Conservation (phyloP, 176 grass and related monocot genomes). For the Rhynchospora pubera region DNA sequence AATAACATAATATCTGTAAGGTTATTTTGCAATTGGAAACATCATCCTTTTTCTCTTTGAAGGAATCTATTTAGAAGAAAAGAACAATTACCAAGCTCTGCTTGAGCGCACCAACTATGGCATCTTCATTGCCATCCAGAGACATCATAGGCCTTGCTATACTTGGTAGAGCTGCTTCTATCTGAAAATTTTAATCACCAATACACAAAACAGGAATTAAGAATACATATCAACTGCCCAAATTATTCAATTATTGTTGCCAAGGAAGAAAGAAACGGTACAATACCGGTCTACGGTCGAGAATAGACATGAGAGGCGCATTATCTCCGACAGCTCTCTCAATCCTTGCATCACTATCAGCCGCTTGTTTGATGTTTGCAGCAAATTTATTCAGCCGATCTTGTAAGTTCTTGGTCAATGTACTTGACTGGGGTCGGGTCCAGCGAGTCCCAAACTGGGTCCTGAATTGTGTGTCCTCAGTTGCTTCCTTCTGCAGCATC, state of each 20-base stretch:
- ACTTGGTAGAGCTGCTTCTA: conserved; percentile 96
- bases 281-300: conserved; percentile 76
- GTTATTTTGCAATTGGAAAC: background rate
- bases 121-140: conserved; percentile 99
- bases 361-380: conserved; percentile 85
- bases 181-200: conserved; percentile 37
- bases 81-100: conserved; percentile 80
- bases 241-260: background rate
- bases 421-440: conserved; percentile 93
- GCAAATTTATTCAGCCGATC: conserved; percentile 89
- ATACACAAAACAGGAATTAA: background rate
- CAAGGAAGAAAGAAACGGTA: background rate
- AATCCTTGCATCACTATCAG: conserved; percentile 73
- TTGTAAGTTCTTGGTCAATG: conserved; percentile 89
- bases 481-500: conserved; percentile 88
- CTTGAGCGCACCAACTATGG: conserved; percentile 89
- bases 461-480: conserved; percentile 83
- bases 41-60: background rate
- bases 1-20: background rate
- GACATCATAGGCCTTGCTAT: conserved; percentile 99
- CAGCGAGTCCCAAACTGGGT: conserved; percentile 88
- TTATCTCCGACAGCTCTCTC: conserved; percentile 71
- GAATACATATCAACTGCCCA: background rate
- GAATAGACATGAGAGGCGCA: conserved; percentile 80
- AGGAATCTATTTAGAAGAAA: background rate